Evolutionary conservation across 495 filamentous ascomycete genomes (phyloP), one percentile per base, ranked within the genome.

Genomic region (Chaetomium cochliodes): DNA sequence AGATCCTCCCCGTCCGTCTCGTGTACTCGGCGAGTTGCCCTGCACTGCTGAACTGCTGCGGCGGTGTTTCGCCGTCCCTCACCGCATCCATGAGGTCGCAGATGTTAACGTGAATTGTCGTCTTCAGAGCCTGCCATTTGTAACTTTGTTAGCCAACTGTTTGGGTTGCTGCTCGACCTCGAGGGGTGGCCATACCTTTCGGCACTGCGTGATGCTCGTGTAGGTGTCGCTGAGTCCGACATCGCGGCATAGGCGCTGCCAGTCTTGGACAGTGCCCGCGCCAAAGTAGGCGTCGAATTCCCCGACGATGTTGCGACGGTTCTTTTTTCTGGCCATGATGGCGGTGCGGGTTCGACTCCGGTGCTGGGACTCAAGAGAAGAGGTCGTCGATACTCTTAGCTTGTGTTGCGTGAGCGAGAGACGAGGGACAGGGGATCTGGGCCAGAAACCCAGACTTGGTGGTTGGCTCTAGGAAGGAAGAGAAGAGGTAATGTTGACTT

Each of bases 71-170:
- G 1, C 66, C 68, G 2, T 49, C 39, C 5, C 65, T 39, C 26
- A 77, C 53, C 8, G 68, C 72, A 0, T 71, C 65, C 30, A 79
- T 55, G 39, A 81, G 72, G 68, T 80, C 76, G 11, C 59, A 41
- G 54, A 80, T 78, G 58, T 79, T 79, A 47, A 80, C 66, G 64
- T 73, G 70, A 6, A 78, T 67, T 5, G n/a, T 46, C 15, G n/a
- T 46, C 15, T 52, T 53, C 0, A 77, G 67, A 8, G 69, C 69
- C 76, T 78, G 41, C 4, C 1, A 15, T 37, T 37, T 37, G 33
- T 22, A 15, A 3, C 16, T 3, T 42, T 26, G 5, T 33, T 15
- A 5, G n/a, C 25, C 65, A 33, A 37, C 18, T 18, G 37, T 15
- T 28, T 8, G 33, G 30, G 30, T 16, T n/a, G 28, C 8, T 8